Conservation (phyloP, 495 filamentous ascomycete species). For the Penicillium goetzii region DNA sequence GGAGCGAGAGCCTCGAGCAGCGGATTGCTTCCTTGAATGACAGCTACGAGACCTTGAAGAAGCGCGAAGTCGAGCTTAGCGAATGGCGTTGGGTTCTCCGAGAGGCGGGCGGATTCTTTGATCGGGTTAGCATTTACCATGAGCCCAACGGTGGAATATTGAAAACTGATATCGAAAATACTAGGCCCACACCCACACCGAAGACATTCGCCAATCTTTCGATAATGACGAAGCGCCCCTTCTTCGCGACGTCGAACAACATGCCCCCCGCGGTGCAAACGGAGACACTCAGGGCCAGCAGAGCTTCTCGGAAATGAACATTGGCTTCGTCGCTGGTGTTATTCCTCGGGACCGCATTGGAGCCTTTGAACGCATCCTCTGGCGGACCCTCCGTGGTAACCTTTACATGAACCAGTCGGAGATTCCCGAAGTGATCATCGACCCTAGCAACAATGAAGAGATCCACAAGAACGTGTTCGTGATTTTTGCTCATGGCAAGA, state of each 20-base stretch:
- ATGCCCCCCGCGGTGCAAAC: slow-evolving; percentile 60
- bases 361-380: slow-evolving; percentile 95
- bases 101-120: slow-evolving; percentile 96
- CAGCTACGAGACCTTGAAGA: slow-evolving; percentile 97
- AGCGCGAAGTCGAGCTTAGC: slow-evolving; percentile 91
- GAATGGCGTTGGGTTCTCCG: slow-evolving; percentile 98
- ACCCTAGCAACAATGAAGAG: slow-evolving; percentile 87
- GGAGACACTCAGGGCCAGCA: slow-evolving; percentile 74
- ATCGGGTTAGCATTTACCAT: slow-evolving; percentile 57
- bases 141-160: neutral
- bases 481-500: slow-evolving; percentile 98
- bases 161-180: slow-evolving; percentile 20
- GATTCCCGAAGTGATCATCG: slow-evolving; percentile 91
- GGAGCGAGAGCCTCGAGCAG: slow-evolving; percentile 88
- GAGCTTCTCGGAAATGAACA: slow-evolving; percentile 94
- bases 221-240: slow-evolving; percentile 85
- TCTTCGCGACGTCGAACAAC: slow-evolving; percentile 84
- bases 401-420: slow-evolving; percentile 99
- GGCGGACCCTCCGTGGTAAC: slow-evolving; percentile 95
- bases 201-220: slow-evolving; percentile 90
- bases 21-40: slow-evolving; percentile 89
- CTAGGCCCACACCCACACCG: slow-evolving; percentile 87
- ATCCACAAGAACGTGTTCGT: slow-evolving; percentile 98
- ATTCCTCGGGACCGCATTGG: slow-evolving; percentile 91
- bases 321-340: slow-evolving; percentile 99